Conservation (phyloP, 108 stramenopile species). For the Fistulifera solaris region DNA sequence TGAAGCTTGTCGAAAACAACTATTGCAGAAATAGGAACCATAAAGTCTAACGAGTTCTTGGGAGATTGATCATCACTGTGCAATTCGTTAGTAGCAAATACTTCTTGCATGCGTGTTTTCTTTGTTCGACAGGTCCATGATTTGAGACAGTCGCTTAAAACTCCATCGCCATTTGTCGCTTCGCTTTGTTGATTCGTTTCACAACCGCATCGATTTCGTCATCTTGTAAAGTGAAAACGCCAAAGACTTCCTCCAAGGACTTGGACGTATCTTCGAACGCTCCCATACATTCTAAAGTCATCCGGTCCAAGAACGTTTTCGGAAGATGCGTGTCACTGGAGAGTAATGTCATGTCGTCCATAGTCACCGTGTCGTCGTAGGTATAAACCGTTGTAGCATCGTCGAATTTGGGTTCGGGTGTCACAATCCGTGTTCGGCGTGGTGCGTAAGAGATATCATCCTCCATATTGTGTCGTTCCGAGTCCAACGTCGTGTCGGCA, state of each 20-base stretch:
- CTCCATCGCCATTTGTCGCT: constrained; percentile 22
- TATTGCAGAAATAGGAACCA: too few species aligned
- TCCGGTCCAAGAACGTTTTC: constrained; percentile 7
- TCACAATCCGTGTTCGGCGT: background rate
- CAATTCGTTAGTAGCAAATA: too few species aligned
- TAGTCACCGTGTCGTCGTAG: background rate
- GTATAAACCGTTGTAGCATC: background rate
- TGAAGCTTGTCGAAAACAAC: too few species aligned
- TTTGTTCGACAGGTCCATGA: too few species aligned
- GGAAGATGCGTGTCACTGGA: background rate
- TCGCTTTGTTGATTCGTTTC: constrained; percentile 39
- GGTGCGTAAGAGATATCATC: background rate
- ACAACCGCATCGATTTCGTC: constrained; percentile 43
- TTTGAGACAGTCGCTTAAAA: background rate
- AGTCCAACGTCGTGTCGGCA: background rate
- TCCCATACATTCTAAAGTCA: constrained; percentile 30
- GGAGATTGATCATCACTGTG: too few species aligned
- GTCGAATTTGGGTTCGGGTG: too few species aligned
- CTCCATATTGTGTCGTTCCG: background rate
- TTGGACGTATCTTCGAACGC: constrained; percentile 37
- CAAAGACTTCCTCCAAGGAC: constrained; percentile 42
- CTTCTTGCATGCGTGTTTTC: too few species aligned
- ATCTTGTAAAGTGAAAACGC: constrained; percentile 46
- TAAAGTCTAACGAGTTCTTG: too few species aligned
- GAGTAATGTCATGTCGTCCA: background rate